Evolutionary conservation across 208 protist genomes (phyloP).

Genomic region (Trypanosoma theileri): DNA sequence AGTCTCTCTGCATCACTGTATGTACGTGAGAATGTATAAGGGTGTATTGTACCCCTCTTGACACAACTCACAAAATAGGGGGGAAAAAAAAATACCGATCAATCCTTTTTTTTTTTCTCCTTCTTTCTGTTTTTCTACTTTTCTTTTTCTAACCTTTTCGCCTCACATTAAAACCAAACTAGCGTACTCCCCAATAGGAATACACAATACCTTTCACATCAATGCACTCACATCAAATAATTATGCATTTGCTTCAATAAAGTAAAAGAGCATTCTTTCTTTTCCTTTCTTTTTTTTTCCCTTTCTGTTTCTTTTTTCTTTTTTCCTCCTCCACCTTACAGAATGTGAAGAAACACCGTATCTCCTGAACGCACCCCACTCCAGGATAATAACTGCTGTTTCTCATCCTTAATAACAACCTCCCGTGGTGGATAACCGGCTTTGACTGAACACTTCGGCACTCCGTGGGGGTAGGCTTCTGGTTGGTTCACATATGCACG

Average conservation of each 20-base stretch:
- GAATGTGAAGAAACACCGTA: conserved; percentile 56
- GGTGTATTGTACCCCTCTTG: too few relatives aligned
- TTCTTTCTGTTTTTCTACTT: neutral
- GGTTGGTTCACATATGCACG: conserved; percentile 44
- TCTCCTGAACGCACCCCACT: conserved; percentile 57
- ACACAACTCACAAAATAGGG: too few relatives aligned
- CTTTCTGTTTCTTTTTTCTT: neutral
- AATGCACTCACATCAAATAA: too few relatives aligned
- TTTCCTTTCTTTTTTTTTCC: neutral
- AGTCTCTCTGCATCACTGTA: neutral
- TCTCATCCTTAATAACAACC: conserved; percentile 28
- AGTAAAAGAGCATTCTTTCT: neutral
- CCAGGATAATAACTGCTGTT: conserved; percentile 40
- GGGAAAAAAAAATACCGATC: neutral
- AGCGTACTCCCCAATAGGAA: neutral
- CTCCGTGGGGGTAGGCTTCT: conserved; percentile 32
- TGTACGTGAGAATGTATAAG: too few relatives aligned
- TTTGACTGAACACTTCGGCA: conserved; percentile 38
- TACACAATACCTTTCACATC: too few relatives aligned
- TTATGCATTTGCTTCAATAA: too few relatives aligned
- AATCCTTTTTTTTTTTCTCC: neutral
- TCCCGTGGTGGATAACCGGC: conserved; percentile 58
- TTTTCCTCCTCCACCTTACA: conserved; percentile 12
- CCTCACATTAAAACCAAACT: neutral
- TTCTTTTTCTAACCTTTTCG: conserved; percentile 1